A percentile compares a stretch with the other conserved stretches of the same genome.
These are phyloP conservation scores for Saccharomycopsis fibuligera DNA, from an alignment of 805 yeast genomes.

Conservation along the genomic window DNA sequence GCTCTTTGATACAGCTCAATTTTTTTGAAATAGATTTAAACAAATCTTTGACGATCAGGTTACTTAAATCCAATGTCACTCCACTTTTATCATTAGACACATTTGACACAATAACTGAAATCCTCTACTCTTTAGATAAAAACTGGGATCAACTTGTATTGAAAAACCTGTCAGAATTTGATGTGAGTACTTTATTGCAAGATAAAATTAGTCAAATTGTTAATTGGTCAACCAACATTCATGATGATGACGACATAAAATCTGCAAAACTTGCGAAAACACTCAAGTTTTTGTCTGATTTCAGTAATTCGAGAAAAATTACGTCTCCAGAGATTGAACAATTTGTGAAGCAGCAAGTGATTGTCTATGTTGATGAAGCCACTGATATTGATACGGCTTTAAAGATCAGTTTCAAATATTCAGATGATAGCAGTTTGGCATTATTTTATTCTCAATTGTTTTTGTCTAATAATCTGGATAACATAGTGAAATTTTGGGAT, in stretches of 20 bases:
- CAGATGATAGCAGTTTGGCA: neutral
- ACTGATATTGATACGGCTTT: neutral
- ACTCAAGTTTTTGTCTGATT: neutral
- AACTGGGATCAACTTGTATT: no score
- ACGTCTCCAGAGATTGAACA: no score
- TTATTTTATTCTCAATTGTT: neutral
- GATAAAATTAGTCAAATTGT: neutral
- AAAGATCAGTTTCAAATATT: conserved; percentile 3
- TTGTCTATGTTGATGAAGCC: neutral
- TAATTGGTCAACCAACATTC: neutral
- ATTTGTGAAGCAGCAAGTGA: no score
- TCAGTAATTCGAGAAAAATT: no score
- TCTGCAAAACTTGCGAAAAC: neutral
- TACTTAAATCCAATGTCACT: no score
- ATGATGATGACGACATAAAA: neutral
- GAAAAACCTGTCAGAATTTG: neutral
- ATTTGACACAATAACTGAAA: neutral
- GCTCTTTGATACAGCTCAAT: neutral
- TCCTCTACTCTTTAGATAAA: neutral
- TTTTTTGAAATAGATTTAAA: neutral
- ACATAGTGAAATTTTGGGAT: no score
- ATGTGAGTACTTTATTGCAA: neutral
- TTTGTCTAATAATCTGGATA: no score
- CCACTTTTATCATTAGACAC: neutral
- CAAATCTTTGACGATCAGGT: neutral